Conservation (phyloP, 148 eudicot genomes). For the Rhododendron kiyosumense region DNA sequence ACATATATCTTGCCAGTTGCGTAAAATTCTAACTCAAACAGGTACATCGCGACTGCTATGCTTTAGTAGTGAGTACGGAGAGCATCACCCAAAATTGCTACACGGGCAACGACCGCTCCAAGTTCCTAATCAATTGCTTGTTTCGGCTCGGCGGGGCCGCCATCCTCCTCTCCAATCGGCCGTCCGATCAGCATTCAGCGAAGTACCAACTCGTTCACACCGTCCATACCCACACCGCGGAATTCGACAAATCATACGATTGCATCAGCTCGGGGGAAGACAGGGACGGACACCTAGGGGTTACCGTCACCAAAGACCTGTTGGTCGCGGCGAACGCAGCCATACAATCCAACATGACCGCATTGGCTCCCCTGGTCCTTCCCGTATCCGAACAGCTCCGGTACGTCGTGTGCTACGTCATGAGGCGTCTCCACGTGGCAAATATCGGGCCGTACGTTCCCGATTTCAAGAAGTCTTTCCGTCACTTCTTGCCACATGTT, state of each 20-base stretch:
- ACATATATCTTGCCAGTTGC: too few relatives aligned
- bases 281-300: constrained; percentile 16
- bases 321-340: constrained; percentile 20
- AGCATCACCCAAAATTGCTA: constrained; percentile 15
- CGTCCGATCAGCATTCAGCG: constrained; percentile 7
- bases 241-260: constrained; percentile 21
- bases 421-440: not conserved
- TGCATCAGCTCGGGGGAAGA: constrained; percentile 36
- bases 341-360: constrained; percentile 20
- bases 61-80: constrained; percentile 17
- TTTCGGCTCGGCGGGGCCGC: constrained; percentile 37
- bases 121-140: constrained; percentile 17
- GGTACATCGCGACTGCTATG: constrained; percentile 4
- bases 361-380: constrained; percentile 22
- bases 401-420: not conserved
- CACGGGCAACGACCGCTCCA: constrained; percentile 11
- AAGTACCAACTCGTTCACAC: constrained; percentile 37
- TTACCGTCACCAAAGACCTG: constrained; percentile 25
- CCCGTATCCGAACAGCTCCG: constrained; percentile 26
- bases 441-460: constrained; percentile 7
- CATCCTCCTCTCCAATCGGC: constrained; percentile 27
- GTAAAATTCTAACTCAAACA: not conserved
- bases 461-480: constrained; percentile 1
- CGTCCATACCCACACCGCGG: constrained; percentile 24
- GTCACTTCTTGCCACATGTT: constrained; percentile 24